These are phyloP conservation scores for Euphorbia schlechtendalii DNA, from an alignment of 441 rosid species.

Conservation along the genomic window DNA sequence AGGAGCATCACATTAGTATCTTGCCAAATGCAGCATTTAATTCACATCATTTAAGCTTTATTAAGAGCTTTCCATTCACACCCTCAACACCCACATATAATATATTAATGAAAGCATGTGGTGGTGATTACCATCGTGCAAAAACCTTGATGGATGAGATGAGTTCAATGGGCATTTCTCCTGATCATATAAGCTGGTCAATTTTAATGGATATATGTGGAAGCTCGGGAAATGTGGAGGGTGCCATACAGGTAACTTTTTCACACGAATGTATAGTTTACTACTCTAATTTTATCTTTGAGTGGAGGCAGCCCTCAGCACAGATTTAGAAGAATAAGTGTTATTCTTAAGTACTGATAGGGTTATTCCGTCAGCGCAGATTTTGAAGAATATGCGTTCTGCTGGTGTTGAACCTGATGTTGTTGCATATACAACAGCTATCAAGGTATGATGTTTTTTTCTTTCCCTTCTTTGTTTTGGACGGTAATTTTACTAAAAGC, in stretches of 20 bases:
- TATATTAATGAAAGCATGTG: constrained; percentile 78
- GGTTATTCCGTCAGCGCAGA: constrained; percentile 55
- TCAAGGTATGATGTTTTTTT: constrained; percentile 51
- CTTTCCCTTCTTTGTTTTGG: background rate
- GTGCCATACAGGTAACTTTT: constrained; percentile 66
- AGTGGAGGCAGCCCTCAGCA: no score
- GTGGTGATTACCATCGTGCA: constrained; percentile 59
- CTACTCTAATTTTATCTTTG: constrained; percentile 13
- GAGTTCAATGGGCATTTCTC: constrained; percentile 65
- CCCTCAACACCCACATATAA: constrained; percentile 73
- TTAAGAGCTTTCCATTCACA: constrained; percentile 45
- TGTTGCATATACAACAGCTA: constrained; percentile 81
- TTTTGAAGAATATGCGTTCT: constrained; percentile 62
- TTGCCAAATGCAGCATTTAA: constrained; percentile 24
- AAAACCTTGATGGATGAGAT: constrained; percentile 77
- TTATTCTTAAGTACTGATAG: no score
- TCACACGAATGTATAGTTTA: no score
- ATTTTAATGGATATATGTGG: constrained; percentile 79
- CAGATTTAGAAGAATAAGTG: no score
- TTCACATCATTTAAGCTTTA: constrained; percentile 34
- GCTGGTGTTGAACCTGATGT: constrained; percentile 81
- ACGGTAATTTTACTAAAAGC: background rate
- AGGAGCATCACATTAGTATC: constrained; percentile 19
- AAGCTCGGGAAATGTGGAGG: constrained; percentile 60
- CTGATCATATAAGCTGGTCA: constrained; percentile 83